Evolutionary conservation across 2,329 filamentous ascomycete species (phyloP).

Genomic region (Dactylellina haptotyla): DNA sequence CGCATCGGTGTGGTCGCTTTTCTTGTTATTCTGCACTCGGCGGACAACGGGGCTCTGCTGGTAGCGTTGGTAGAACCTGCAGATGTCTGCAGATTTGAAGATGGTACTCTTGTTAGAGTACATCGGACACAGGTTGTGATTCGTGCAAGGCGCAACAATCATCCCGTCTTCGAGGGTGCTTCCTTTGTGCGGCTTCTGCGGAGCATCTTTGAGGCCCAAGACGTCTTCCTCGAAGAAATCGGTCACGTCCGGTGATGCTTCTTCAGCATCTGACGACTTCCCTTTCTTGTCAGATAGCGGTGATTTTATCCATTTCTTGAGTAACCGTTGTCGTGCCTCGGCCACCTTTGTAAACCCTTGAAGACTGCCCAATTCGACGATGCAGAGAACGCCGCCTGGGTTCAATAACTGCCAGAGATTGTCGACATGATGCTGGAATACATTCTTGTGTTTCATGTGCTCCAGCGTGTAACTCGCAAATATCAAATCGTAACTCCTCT

Average conservation of each 20-base stretch:
- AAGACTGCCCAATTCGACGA: constrained; percentile 90
- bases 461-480: constrained; percentile 71
- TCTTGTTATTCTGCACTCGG: constrained; percentile 68
- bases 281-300: constrained; percentile 62
- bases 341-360: constrained; percentile 93
- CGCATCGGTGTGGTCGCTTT: constrained; percentile 67
- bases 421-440: constrained; percentile 80
- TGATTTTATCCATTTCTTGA: constrained; percentile 78
- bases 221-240: constrained; percentile 61
- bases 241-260: constrained; percentile 54
- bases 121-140: constrained; percentile 88
- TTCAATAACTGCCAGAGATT: constrained; percentile 90
- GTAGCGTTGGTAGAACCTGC: constrained; percentile 89
- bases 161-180: constrained; percentile 64
- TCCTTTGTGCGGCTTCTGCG: constrained; percentile 63
- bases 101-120: constrained; percentile 75
- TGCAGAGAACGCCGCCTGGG: constrained; percentile 83
- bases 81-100: constrained; percentile 86
- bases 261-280: constrained; percentile 54
- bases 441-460: constrained; percentile 65
- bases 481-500: constrained; percentile 88
- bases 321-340: constrained; percentile 79
- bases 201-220: constrained; percentile 51
- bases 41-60: constrained; percentile 85
- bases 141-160: constrained; percentile 83